phyloP scores from a whole-genome alignment of 1,284 basidiomycete species.

The Salmacisia buchloeana region DNA sequence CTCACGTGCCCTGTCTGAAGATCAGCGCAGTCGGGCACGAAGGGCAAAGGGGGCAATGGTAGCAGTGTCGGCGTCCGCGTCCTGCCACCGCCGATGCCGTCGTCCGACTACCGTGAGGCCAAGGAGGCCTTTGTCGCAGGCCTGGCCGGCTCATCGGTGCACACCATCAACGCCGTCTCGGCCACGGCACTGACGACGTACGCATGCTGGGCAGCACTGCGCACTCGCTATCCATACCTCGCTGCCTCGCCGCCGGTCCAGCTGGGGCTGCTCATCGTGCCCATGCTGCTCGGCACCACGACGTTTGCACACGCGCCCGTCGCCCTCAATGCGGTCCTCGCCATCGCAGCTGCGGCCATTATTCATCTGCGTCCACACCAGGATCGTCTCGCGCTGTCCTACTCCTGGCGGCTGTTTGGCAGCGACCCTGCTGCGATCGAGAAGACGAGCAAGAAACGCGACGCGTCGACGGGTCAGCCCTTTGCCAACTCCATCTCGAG shows the following conservation, averaged over 20 bases:
- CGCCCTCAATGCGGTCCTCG: slow-evolving; percentile 58
- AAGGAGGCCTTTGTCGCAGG: slow-evolving; percentile 85
- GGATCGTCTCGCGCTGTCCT: slow-evolving; percentile 20
- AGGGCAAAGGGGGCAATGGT: too few relatives aligned
- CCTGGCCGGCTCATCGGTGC: slow-evolving; percentile 69
- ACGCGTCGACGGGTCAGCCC: too few relatives aligned
- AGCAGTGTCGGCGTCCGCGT: too few relatives aligned
- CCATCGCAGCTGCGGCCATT: slow-evolving; percentile 51
- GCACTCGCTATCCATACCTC: slow-evolving; percentile 6
- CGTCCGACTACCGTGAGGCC: slow-evolving; percentile 73
- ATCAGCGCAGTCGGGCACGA: too few relatives aligned
- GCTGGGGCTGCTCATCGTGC: slow-evolving; percentile 65
- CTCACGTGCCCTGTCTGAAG: too few relatives aligned
- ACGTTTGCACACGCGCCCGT: slow-evolving; percentile 62
- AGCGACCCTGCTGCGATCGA: too few relatives aligned
- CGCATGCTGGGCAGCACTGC: slow-evolving; percentile 11
- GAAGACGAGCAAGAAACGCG: too few relatives aligned
- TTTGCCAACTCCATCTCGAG: not conserved
- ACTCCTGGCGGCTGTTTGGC: not conserved
- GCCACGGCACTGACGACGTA: slow-evolving; percentile 65
- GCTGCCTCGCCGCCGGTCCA: slow-evolving; percentile 52
- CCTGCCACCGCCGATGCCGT: too few relatives aligned
- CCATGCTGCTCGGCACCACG: slow-evolving; percentile 74
- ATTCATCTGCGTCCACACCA: not conserved
- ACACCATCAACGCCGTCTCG: slow-evolving; percentile 69